A percentile compares a stretch with the other conserved stretches of the same genome.
phyloP scores from a whole-genome alignment of 129 eudicot genomes.

The Ambrosia trifida region DNA sequence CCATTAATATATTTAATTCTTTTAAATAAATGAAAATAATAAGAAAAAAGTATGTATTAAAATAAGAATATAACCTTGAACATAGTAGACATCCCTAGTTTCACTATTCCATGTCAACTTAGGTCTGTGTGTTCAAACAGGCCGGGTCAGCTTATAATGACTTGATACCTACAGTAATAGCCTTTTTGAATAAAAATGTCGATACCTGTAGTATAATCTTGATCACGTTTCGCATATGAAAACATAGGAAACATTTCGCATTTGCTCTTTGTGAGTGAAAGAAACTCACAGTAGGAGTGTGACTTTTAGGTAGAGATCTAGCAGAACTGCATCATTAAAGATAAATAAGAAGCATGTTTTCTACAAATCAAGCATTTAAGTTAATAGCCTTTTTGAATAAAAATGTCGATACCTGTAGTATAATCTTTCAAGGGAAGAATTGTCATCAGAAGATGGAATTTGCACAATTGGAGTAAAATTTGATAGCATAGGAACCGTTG shows the following conservation, averaged over 20 bases:
- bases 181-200: no score
- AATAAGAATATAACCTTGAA: no score
- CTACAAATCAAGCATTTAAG: slow-evolving; percentile 1
- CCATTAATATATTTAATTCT: no score
- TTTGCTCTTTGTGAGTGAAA: slow-evolving; percentile 38
- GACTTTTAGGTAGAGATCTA: slow-evolving; percentile 70
- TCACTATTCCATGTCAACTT: no score
- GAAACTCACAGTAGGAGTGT: slow-evolving; percentile 58
- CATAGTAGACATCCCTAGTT: no score
- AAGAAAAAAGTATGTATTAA: no score
- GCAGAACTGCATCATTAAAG: slow-evolving; percentile 65
- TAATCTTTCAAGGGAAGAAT: slow-evolving; percentile 43
- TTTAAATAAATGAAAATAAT: no score
- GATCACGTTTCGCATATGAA: slow-evolving; percentile 29
- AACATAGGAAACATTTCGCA: no score
- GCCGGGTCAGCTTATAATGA: no score
- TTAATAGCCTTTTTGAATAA: not conserved
- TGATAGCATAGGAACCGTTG: slow-evolving; percentile 26
- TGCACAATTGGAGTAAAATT: slow-evolving; percentile 50
- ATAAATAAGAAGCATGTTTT: not conserved
- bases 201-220: no score
- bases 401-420: slow-evolving; percentile 50
- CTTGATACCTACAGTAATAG: no score
- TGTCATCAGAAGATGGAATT: slow-evolving; percentile 38
- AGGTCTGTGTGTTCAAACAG: no score